phyloP scores from a whole-genome alignment of 2,329 filamentous ascomycete species.

The Fusarium oxysporum region DNA sequence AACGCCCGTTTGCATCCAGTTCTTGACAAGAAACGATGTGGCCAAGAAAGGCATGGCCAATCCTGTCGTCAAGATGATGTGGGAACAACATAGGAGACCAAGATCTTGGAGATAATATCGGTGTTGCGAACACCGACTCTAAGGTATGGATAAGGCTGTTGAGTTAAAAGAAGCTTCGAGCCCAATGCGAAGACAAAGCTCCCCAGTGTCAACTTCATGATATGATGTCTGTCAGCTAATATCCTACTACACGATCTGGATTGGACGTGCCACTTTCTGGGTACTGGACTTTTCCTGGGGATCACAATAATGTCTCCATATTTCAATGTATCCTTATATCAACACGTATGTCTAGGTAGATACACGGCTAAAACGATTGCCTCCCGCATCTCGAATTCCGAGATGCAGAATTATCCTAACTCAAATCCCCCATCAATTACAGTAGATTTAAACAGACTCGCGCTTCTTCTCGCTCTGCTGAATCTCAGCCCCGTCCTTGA shows the following conservation, averaged over 20 bases:
- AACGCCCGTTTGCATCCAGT: not conserved
- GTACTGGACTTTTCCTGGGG: no score
- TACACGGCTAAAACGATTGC: not conserved
- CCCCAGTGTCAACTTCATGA: not conserved
- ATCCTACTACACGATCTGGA: not conserved
- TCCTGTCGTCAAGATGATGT: not conserved
- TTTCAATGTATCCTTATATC: conserved; percentile 5
- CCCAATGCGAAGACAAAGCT: not conserved
- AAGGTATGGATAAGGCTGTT: not conserved
- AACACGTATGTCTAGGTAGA: not conserved
- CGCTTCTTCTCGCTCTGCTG: conserved; percentile 38
- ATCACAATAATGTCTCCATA: not conserved
- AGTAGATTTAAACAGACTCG: conserved; percentile 32
- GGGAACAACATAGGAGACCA: not conserved
- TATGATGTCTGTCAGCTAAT: not conserved
- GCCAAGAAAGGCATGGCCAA: not conserved
- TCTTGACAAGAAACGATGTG: not conserved
- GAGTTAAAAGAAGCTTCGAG: not conserved
- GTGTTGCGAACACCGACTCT: not conserved
- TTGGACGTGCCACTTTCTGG: not conserved
- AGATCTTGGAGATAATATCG: not conserved
- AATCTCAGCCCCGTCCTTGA: conserved; percentile 42
- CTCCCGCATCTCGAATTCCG: not conserved
- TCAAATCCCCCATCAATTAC: not conserved
- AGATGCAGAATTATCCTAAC: not conserved